Conservation (phyloP, 305 asterid species). For the Nicotiana rustica region DNA sequence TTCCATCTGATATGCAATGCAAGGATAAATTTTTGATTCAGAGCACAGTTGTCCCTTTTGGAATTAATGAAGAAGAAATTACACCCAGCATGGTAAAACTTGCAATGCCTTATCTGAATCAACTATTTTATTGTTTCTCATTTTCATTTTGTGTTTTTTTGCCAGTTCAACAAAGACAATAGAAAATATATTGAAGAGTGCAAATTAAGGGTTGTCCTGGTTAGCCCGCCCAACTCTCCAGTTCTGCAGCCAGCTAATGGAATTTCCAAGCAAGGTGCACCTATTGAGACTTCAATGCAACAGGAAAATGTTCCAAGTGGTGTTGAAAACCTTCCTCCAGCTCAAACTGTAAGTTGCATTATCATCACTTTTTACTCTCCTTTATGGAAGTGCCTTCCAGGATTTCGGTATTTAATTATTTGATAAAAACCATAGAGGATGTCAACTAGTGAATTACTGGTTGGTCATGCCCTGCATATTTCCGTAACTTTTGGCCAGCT, state of each 20-base stretch:
- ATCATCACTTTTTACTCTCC: background rate
- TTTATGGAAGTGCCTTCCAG: constrained; percentile 17
- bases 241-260: constrained; percentile 65
- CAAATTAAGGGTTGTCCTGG: constrained; percentile 80
- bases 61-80: constrained; percentile 75
- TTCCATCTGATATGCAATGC: constrained; percentile 72
- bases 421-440: constrained; percentile 22
- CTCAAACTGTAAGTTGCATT: constrained; percentile 54
- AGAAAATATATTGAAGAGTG: constrained; percentile 74
- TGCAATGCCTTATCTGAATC: constrained; percentile 32
- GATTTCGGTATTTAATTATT: background rate
- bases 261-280: constrained; percentile 62
- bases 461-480: background rate
- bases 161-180: constrained; percentile 70
- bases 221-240: constrained; percentile 57
- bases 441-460: constrained; percentile 18
- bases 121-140: constrained; percentile 33
- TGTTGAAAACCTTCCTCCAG: constrained; percentile 51
- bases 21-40: constrained; percentile 91
- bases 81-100: constrained; percentile 70
- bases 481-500: background rate
- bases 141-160: constrained; percentile 35
- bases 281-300: constrained; percentile 44
- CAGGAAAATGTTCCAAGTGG: constrained; percentile 56
- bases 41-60: constrained; percentile 76